These are phyloP conservation scores for Beta lomatogona DNA, from an alignment of 179 eudicot genomes.

Conservation along the genomic window DNA sequence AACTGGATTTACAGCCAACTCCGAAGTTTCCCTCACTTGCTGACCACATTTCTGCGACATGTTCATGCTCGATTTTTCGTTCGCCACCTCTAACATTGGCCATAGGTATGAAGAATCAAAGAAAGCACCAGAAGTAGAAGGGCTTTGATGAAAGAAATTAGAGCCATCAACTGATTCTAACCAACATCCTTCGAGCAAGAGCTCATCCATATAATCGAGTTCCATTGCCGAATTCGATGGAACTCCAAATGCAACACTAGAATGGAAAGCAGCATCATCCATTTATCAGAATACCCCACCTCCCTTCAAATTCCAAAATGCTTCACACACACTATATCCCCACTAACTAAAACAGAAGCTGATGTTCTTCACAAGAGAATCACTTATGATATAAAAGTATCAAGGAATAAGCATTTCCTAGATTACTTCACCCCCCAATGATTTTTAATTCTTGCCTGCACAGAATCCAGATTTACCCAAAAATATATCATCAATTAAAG, in stretches of 20 bases:
- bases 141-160: conserved; percentile 49
- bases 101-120: conserved; percentile 57
- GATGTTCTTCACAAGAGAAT: conserved; percentile 16
- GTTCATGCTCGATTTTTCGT: conserved; percentile 29
- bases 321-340: conserved; percentile 33
- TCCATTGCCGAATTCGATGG: conserved; percentile 66
- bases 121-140: conserved; percentile 40
- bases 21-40: conserved; percentile 42
- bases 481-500: conserved; percentile 4
- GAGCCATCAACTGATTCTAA: conserved; percentile 66
- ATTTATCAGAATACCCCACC: conserved; percentile 37
- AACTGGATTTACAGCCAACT: conserved; percentile 39
- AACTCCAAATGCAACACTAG: conserved; percentile 39
- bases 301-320: conserved; percentile 21
- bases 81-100: conserved; percentile 45
- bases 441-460: conserved; percentile 11
- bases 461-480: conserved; percentile 25
- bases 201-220: conserved; percentile 80
- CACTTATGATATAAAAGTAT: conserved; percentile 29
- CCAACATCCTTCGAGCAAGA: conserved; percentile 86
- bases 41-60: conserved; percentile 37
- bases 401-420: conserved; percentile 27
- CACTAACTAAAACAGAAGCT: conserved; percentile 28
- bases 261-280: conserved; percentile 63
- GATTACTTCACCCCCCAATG: conserved; percentile 21